Evolutionary conservation across 1,284 basidiomycete genomes (phyloP).

Genomic region (Boletus albobrunnescens): DNA sequence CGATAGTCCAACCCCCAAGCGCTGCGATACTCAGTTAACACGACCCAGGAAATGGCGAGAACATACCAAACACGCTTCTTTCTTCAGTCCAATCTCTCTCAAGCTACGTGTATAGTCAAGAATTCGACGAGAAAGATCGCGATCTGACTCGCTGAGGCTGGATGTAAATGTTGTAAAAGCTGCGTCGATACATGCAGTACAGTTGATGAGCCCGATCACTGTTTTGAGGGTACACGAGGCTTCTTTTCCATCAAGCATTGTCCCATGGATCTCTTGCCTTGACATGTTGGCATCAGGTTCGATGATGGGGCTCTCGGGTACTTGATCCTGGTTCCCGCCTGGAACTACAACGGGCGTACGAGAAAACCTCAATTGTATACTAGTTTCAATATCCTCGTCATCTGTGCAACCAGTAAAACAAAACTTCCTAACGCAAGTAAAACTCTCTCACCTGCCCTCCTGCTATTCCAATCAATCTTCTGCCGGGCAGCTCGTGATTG

Average conservation of each 20-base stretch:
- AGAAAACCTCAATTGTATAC: constrained; percentile 48
- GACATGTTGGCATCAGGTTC: constrained; percentile 9
- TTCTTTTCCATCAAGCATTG: constrained; percentile 37
- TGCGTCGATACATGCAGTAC: constrained; percentile 51
- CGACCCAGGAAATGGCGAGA: constrained; percentile 1
- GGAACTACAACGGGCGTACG: constrained; percentile 12
- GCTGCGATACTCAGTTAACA: constrained; percentile 17
- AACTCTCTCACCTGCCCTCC: constrained; percentile 63
- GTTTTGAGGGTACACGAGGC: constrained; percentile 49
- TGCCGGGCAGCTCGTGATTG: constrained; percentile 50
- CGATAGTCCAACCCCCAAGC: constrained; percentile 8
- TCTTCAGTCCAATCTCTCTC: constrained; percentile 46
- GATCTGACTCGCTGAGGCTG: constrained; percentile 35
- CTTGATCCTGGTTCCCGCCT: constrained; percentile 14
- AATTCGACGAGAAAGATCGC: constrained; percentile 37
- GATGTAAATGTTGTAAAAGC: constrained; percentile 39
- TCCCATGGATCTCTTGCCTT: constrained; percentile 40
- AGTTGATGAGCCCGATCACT: constrained; percentile 51
- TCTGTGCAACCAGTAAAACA: constrained; percentile 42
- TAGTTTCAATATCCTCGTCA: constrained; percentile 74
- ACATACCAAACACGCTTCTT: constrained; percentile 47
- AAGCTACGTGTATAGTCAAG: constrained; percentile 41
- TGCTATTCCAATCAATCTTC: constrained; percentile 75
- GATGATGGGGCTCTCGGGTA: constrained; percentile 14
- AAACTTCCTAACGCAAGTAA: neutral